phyloP scores from a whole-genome alignment of 1,284 basidiomycete species.

The Rhodofomes roseus region DNA sequence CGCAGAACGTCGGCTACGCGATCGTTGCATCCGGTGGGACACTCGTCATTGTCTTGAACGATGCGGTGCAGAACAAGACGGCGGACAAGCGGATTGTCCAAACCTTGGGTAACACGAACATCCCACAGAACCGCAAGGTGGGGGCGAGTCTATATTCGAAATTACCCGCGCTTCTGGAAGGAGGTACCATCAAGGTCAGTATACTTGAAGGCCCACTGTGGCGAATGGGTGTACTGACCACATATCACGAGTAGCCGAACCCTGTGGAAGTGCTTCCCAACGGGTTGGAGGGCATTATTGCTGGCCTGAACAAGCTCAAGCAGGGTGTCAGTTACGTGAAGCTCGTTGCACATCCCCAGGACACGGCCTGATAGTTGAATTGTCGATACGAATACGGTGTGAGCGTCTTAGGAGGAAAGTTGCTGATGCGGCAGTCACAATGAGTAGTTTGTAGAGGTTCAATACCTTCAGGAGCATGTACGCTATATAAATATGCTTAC shows the following conservation, averaged over 20 bases:
- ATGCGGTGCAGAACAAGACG: constrained; percentile 9
- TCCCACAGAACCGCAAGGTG: constrained; percentile 6
- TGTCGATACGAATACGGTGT: too few relatives aligned
- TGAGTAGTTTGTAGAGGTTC: too few relatives aligned
- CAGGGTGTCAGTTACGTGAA: constrained; percentile 41
- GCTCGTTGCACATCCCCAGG: constrained; percentile 44
- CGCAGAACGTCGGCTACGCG: constrained; percentile 17
- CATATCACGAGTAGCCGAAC: constrained; percentile 14
- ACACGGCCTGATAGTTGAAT: constrained; percentile 32
- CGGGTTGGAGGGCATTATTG: constrained; percentile 42
- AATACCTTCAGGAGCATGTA: too few relatives aligned
- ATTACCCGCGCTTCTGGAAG: constrained; percentile 11
- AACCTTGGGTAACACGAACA: constrained; percentile 9
- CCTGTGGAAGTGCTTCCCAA: constrained; percentile 37
- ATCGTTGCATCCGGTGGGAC: constrained; percentile 16
- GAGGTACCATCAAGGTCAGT: constrained; percentile 16
- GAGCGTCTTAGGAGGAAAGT: too few relatives aligned
- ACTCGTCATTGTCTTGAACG: constrained; percentile 12
- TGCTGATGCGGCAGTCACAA: too few relatives aligned
- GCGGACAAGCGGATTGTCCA: constrained; percentile 10
- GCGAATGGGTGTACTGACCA: background rate
- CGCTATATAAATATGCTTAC: too few relatives aligned
- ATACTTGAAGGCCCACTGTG: background rate
- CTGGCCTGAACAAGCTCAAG: constrained; percentile 39
- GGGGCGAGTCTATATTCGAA: constrained; percentile 10